phyloP scores from a whole-genome alignment of 1,139 yeast genomes.

The Komagataea norvegica region DNA sequence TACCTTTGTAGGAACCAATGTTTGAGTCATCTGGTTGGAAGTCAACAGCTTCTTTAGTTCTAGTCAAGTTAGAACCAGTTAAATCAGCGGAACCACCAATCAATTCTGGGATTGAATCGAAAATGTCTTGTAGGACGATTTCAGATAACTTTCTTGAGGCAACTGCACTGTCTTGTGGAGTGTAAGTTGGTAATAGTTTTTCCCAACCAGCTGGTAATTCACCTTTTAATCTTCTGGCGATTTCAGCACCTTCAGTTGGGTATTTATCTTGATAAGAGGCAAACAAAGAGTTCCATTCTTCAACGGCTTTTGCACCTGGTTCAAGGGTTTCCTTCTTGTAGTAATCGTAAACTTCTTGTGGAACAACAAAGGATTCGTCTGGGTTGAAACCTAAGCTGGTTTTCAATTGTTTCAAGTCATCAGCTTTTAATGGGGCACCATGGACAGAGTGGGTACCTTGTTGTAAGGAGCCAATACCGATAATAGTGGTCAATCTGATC shows the following conservation, averaged over 20 bases:
- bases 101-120: constrained; percentile 74
- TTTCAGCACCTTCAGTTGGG: constrained; percentile 78
- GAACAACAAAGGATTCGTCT: constrained; percentile 70
- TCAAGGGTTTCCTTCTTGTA: constrained; percentile 54
- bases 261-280: constrained; percentile 60
- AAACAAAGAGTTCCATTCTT: constrained; percentile 68
- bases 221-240: constrained; percentile 75
- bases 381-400: constrained; percentile 86
- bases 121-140: constrained; percentile 63
- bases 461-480: constrained; percentile 87
- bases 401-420: constrained; percentile 88
- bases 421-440: constrained; percentile 95
- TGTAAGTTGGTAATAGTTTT: constrained; percentile 71
- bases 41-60: constrained; percentile 79
- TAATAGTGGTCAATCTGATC: constrained; percentile 84
- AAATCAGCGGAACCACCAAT: constrained; percentile 98
- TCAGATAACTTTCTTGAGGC: constrained; percentile 97
- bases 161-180: constrained; percentile 71
- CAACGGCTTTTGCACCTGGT: constrained; percentile 62
- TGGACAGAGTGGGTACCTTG: constrained; percentile 93
- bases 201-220: constrained; percentile 87
- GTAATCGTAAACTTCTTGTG: constrained; percentile 75
- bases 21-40: constrained; percentile 88
- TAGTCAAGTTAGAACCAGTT: constrained; percentile 96
- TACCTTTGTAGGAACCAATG: constrained; percentile 85